Conservation (phyloP, 176 grass and related monocot genomes). For the Eragrostis nindensis region DNA sequence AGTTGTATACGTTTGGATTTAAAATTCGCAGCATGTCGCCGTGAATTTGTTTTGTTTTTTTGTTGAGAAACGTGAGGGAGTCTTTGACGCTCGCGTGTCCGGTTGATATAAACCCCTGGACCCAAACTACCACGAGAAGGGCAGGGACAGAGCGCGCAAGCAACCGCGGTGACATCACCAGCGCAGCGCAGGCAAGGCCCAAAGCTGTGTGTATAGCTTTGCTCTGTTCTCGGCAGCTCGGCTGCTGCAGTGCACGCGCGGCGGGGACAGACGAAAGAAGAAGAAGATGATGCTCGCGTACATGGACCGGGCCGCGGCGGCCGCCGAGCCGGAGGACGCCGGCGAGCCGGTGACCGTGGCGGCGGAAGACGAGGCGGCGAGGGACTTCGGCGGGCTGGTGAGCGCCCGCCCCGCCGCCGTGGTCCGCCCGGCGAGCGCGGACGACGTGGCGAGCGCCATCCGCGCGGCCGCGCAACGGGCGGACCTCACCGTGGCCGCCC, state of each 20-base stretch:
- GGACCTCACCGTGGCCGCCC: slow-evolving; percentile 69
- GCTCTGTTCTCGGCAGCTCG: slow-evolving; percentile 21
- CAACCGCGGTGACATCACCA: slow-evolving; percentile 17
- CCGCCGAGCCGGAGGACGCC: slow-evolving; percentile 45
- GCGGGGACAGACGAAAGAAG: too few relatives aligned
- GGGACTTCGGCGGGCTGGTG: slow-evolving; percentile 77
- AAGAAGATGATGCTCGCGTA: slow-evolving; percentile 68
- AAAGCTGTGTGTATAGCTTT: slow-evolving; percentile 6
- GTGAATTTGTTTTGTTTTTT: background rate
- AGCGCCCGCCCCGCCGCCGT: slow-evolving; percentile 52
- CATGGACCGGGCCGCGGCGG: slow-evolving; percentile 63
- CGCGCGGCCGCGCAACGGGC: slow-evolving; percentile 40
- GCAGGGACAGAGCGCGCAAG: slow-evolving; percentile 17
- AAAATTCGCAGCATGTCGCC: background rate
- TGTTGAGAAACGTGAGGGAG: slow-evolving; percentile 28
- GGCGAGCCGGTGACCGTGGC: slow-evolving; percentile 4
- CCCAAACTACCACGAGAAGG: slow-evolving; percentile 25
- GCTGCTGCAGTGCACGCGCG: background rate
- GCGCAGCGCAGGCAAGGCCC: too few relatives aligned
- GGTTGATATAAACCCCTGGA: slow-evolving; percentile 44
- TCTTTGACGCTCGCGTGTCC: slow-evolving; percentile 40
- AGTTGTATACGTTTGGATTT: background rate
- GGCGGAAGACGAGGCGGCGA: slow-evolving; percentile 48
- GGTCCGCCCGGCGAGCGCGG: slow-evolving; percentile 53
- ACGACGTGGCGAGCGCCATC: slow-evolving; percentile 69